Percentiles rank a stretch among this genome's conserved stretches.
Evolutionary conservation across 805 yeast species (phyloP).

Genomic region (Peterozyma toletana): DNA sequence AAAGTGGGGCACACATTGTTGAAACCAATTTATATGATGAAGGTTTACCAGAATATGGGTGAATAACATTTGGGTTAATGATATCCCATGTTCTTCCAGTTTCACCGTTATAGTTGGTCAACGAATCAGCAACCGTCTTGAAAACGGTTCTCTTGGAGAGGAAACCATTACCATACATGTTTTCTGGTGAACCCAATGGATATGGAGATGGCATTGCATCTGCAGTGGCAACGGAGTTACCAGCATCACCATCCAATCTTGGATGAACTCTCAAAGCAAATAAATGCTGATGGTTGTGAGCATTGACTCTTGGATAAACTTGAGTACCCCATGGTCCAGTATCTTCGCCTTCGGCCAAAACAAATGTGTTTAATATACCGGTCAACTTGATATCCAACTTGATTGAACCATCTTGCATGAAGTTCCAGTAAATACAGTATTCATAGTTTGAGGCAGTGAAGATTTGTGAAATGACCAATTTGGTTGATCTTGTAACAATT

Average conservation of each 20-base stretch:
- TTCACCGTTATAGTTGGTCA: conserved; percentile 42
- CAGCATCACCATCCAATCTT: conserved; percentile 52
- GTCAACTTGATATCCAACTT: conserved; percentile 63
- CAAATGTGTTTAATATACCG: conserved; percentile 60
- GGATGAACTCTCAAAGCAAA: conserved; percentile 63
- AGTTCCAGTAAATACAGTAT: conserved; percentile 64
- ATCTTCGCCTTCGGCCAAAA: conserved; percentile 47
- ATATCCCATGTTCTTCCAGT: conserved; percentile 60
- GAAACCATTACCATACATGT: conserved; percentile 62
- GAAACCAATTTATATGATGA: conserved; percentile 61
- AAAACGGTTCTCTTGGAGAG: conserved; percentile 45
- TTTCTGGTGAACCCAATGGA: conserved; percentile 47
- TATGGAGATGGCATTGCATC: conserved; percentile 47
- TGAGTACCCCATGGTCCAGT: conserved; percentile 60
- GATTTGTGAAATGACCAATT: conserved; percentile 56
- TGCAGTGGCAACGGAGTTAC: conserved; percentile 52
- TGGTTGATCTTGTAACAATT: conserved; percentile 56
- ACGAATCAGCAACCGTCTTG: conserved; percentile 50
- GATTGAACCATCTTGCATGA: conserved; percentile 67
- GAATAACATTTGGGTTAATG: conserved; percentile 51
- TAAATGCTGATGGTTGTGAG: conserved; percentile 70
- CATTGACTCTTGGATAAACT: conserved; percentile 62
- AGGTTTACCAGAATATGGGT: conserved; percentile 56
- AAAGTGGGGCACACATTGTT: conserved; percentile 50
- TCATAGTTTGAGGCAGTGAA: conserved; percentile 72